Percentiles rank a stretch among this genome's conserved stretches.
These are phyloP conservation scores for Ceratocystis diversiconidia DNA, from an alignment of 2,329 filamentous ascomycete species.

Conservation along the genomic window DNA sequence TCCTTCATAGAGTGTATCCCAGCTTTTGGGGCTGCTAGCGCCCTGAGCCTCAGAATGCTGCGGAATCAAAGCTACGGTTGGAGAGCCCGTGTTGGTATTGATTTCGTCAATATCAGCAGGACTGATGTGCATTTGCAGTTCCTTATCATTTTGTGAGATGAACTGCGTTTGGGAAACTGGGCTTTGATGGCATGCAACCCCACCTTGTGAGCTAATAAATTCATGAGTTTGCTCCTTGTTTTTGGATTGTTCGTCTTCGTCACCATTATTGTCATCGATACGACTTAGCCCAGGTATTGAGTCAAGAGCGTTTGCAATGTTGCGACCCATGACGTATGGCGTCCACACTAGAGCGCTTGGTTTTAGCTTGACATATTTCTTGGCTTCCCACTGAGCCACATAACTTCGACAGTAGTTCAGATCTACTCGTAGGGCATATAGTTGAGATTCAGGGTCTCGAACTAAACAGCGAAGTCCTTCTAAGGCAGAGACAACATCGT, in stretches of 20 bases:
- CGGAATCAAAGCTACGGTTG: constrained; percentile 7
- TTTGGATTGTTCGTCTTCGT: constrained; percentile 22
- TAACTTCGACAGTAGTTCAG: constrained; percentile 74
- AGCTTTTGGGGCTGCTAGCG: constrained; percentile 24
- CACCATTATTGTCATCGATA: constrained; percentile 55
- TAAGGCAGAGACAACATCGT: constrained; percentile 87
- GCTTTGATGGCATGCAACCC: neutral
- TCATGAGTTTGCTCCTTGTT: neutral
- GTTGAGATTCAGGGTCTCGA: constrained; percentile 72
- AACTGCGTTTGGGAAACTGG: neutral
- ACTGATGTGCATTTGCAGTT: constrained; percentile 4
- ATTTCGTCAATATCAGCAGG: constrained; percentile 3
- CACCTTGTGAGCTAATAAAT: constrained; percentile 19
- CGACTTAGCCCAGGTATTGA: constrained; percentile 68
- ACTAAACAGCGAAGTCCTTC: constrained; percentile 83
- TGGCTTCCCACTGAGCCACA: constrained; percentile 75
- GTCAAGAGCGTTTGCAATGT: constrained; percentile 69
- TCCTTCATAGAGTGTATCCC: constrained; percentile 35
- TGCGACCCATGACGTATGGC: constrained; percentile 89
- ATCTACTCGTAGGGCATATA: constrained; percentile 82
- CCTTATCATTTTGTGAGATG: constrained; percentile 7
- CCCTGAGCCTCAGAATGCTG: constrained; percentile 25
- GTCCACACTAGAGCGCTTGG: constrained; percentile 79
- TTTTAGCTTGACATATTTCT: constrained; percentile 75
- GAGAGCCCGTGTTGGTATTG: constrained; percentile 10